A percentile compares a stretch with the other conserved stretches of the same genome.
Conservation (phyloP, 495 filamentous ascomycete genomes). For the Neurospora tetraspora region DNA sequence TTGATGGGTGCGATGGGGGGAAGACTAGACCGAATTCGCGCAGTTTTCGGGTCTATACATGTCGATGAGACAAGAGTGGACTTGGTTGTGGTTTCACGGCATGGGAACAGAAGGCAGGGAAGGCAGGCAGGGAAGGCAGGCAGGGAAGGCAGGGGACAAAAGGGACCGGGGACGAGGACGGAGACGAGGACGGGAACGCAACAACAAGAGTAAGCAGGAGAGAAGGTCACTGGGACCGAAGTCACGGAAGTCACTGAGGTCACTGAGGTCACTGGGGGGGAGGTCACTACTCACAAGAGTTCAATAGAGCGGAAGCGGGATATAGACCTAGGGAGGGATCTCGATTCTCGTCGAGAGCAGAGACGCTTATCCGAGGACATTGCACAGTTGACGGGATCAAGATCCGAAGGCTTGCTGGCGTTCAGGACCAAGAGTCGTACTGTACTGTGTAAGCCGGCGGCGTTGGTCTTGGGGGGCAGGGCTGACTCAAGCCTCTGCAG, state of each 20-base stretch:
- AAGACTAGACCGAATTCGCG: not conserved
- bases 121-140: not conserved
- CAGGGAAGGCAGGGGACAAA: not conserved
- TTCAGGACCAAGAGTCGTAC: not conserved
- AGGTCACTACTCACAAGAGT: not conserved
- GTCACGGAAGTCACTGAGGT: not conserved
- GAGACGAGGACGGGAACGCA: not conserved
- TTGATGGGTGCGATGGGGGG: not conserved
- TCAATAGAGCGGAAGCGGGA: not conserved
- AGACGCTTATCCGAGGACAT: not conserved
- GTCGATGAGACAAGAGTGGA: not conserved
- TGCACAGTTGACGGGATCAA: not conserved
- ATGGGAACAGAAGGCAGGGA: not conserved
- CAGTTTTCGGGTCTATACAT: not conserved
- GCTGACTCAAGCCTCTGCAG: no score
- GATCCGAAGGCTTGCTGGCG: not conserved
- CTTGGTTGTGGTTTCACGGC: not conserved
- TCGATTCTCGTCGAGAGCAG: not conserved
- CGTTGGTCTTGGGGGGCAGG: not conserved
- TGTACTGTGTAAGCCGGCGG: no score
- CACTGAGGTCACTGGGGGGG: not conserved
- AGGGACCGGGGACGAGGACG: not conserved
- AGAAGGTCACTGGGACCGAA: not conserved
- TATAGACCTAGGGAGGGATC: not conserved
- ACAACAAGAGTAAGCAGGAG: not conserved